These are phyloP conservation scores for Solanum hybrid DNA, from an alignment of 305 asterid species.

Conservation along the genomic window DNA sequence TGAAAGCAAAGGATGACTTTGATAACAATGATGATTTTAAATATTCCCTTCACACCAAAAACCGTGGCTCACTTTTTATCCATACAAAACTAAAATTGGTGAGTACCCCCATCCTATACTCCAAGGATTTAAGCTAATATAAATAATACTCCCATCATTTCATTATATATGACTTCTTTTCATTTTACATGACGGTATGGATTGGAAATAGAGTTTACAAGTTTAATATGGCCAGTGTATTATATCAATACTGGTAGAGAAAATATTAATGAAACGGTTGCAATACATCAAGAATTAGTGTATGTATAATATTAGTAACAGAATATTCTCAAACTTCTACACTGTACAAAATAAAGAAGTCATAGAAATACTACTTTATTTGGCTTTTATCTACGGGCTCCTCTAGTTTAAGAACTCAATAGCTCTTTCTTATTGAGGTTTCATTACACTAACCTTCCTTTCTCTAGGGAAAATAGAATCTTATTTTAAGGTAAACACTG, in stretches of 20 bases:
- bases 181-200: background rate
- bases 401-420: background rate
- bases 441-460: background rate
- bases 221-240: background rate
- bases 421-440: background rate
- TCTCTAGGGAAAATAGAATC: background rate
- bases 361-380: background rate
- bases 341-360: background rate
- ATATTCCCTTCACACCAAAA: background rate
- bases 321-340: background rate
- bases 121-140: background rate
- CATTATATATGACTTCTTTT: background rate
- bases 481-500: background rate
- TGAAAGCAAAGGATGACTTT: conserved; percentile 9
- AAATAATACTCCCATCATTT: background rate
- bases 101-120: background rate
- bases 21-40: background rate
- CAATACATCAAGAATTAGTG: background rate
- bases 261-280: background rate
- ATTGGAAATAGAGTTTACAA: background rate
- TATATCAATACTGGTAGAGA: background rate
- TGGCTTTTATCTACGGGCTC: background rate
- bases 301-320: background rate
- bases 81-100: background rate
- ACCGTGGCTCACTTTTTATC: background rate